phyloP scores from a whole-genome alignment of 371 early-diverging fungal species.

The Actinomucor elegans region DNA sequence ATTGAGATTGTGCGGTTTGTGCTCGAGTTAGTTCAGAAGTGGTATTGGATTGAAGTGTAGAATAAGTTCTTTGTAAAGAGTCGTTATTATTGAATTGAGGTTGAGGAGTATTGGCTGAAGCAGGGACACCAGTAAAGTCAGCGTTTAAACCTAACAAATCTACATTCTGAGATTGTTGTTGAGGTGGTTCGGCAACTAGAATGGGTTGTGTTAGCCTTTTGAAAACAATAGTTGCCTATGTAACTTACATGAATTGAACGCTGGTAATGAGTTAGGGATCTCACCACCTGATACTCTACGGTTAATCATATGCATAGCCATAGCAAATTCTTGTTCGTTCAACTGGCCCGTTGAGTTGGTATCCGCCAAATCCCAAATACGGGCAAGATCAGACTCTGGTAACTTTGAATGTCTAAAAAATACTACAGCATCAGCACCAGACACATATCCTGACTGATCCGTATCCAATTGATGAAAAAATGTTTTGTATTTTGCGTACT shows the following conservation, averaged over 20 bases:
- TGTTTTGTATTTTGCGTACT: conserved; percentile 27
- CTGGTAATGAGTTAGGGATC: conserved; percentile 30
- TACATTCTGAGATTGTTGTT: conserved; percentile 9
- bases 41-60: conserved; percentile 19
- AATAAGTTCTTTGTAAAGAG: conserved; percentile 3
- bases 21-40: conserved; percentile 20
- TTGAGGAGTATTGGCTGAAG: conserved; percentile 7
- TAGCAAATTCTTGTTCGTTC: conserved; percentile 52
- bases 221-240: not conserved
- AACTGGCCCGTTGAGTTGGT: conserved; percentile 44
- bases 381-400: conserved; percentile 64
- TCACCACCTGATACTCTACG: conserved; percentile 49
- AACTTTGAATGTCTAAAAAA: conserved; percentile 79
- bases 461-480: conserved; percentile 38
- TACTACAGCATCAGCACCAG: conserved; percentile 67
- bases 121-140: not conserved
- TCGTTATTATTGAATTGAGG: not conserved
- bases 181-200: not conserved
- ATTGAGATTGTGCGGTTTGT: conserved; percentile 23
- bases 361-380: conserved; percentile 73
- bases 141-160: conserved; percentile 29
- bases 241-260: conserved; percentile 5
- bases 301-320: conserved; percentile 65
- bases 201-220: not conserved
- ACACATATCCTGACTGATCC: conserved; percentile 27